Evolutionary conservation across 441 rosid species (phyloP).

Genomic region (Corymbia calophylla): DNA sequence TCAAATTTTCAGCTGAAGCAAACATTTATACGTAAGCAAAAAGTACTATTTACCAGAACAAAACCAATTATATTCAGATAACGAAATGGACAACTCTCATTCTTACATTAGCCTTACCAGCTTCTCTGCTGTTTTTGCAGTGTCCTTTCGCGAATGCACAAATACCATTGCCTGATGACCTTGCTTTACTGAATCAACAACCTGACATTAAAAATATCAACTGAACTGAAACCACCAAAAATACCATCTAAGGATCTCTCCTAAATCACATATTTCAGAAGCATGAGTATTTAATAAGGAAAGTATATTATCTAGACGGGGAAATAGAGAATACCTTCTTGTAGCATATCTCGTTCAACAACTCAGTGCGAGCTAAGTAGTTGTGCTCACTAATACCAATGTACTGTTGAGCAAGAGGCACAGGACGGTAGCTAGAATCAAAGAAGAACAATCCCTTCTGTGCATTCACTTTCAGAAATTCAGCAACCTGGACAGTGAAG

Average conservation of each 20-base stretch:
- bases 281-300: background rate
- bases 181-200: conserved; percentile 80
- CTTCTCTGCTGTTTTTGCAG: conserved; percentile 92
- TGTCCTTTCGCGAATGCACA: conserved; percentile 98
- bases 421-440: conserved; percentile 98
- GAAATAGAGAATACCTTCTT: conserved; percentile 54
- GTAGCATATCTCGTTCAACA: conserved; percentile 92
- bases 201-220: conserved; percentile 35
- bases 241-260: conserved; percentile 7
- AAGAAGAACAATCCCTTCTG: conserved; percentile 93
- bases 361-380: conserved; percentile 75
- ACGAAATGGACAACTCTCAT: background rate
- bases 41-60: background rate
- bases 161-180: conserved; percentile 98
- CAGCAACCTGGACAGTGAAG: conserved; percentile 69
- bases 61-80: background rate
- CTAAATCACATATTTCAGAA: background rate
- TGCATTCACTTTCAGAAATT: conserved; percentile 90
- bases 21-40: background rate
- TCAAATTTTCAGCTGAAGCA: background rate
- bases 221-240: conserved; percentile 7
- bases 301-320: background rate
- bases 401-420: conserved; percentile 97
- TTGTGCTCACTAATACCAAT: conserved; percentile 96
- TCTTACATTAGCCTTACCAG: conserved; percentile 34